Evolutionary conservation across 257 asterid genomes (phyloP).

Genomic region (Nyctanthes arbortristis): DNA sequence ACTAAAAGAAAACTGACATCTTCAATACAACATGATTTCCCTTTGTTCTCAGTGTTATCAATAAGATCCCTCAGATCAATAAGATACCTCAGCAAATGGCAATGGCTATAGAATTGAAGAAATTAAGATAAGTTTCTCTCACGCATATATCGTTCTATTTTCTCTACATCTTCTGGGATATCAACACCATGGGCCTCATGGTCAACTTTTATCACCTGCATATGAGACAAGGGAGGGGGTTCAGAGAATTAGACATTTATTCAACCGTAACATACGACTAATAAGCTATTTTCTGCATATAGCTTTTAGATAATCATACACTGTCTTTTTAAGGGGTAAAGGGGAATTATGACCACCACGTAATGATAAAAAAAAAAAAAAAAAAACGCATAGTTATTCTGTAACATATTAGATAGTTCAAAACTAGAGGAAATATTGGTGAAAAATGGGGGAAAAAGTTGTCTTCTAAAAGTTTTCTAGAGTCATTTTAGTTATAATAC

Average conservation of each 20-base stretch:
- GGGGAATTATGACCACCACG: neutral
- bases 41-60: neutral
- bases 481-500: neutral
- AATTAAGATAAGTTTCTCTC: conserved; percentile 54
- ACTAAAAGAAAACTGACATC: neutral
- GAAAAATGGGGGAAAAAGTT: neutral
- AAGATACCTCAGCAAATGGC: neutral
- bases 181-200: conserved; percentile 78
- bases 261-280: neutral
- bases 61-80: neutral
- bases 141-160: conserved; percentile 57
- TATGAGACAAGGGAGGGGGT: neutral
- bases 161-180: conserved; percentile 64
- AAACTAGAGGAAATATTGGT: neutral
- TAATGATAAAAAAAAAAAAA: neutral
- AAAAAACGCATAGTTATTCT: neutral
- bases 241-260: neutral
- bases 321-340: neutral
- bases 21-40: neutral
- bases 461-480: neutral
- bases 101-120: neutral
- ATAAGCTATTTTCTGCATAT: neutral
- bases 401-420: neutral
- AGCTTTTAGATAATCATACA: neutral
- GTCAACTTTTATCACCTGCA: conserved; percentile 74